Base-by-base conservation (phyloP, 441 rosid species). In the Viola pubescens region DNA sequence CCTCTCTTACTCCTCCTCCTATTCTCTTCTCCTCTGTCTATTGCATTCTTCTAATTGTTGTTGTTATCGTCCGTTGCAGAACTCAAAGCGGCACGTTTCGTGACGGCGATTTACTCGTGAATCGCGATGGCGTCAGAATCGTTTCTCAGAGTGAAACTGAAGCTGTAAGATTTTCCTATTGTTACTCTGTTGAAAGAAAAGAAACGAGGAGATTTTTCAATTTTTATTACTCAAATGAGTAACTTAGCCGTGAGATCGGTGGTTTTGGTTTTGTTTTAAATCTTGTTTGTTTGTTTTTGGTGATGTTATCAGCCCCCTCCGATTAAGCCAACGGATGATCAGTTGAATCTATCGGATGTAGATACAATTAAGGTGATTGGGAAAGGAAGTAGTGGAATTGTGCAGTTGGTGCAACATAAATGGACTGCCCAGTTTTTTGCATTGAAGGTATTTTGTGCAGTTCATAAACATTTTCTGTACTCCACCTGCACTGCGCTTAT, bases 381-480 rank as follows among this genome's bases (percentile, higher is more conserved):
- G 7, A 94, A 94, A 77, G 98, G 98, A 66, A 89, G 81, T 66
- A 85, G 97, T 61, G 98, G 97, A 62, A 82, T 74, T 62, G 99
- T 94, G 39, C 99, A 94, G 55, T 67, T 94, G 77, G 99, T 94
- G 73, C 99, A 85, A 60, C 99, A 94, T 77, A 94, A 94, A 73
- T 94, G 99, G 99, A 90, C 97, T 14, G 83, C 82, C 58, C 97
- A 89, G 59, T 89, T 94, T 77, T 89, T 94, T 49, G 97, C 99
- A 6, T 75, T 90, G 57, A 94, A 94, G 96, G 98, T 92, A 64
- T 52, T 46, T 47, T 16, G 7, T 53, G 16, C 19, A 7, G 58
- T 64, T 58, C 51, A 14, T 10, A 47, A 37, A 8, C 9, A 4
- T 44, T 9, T 53, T 16, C 1, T 55, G 6, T 2, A 34, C 38